phyloP scores from a whole-genome alignment of 306 rosid species.

The Fagus crenata region DNA sequence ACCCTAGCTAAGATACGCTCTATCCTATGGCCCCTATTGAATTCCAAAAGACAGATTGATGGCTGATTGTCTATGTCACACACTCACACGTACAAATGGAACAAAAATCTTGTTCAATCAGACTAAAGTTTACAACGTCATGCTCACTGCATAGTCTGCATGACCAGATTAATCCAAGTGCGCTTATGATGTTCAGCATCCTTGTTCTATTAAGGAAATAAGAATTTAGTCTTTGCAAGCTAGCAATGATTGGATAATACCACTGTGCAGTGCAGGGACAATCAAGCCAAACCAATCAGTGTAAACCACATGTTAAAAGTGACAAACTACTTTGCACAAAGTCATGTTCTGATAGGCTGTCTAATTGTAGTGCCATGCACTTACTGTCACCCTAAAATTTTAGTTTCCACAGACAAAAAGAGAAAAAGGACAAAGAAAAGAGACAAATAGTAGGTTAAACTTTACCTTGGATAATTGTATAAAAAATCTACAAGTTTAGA shows the following conservation, averaged over 20 bases:
- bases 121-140: constrained; percentile 6
- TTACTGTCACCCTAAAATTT: constrained; percentile 23
- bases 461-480: constrained; percentile 21
- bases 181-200: background rate
- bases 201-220: background rate
- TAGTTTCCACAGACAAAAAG: constrained; percentile 20
- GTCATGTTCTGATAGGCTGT: constrained; percentile 29
- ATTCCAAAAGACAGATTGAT: too few species aligned
- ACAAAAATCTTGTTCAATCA: constrained; percentile 8
- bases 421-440: constrained; percentile 13
- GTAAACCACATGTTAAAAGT: too few species aligned
- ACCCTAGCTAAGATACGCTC: too few species aligned
- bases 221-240: too few species aligned
- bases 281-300: too few species aligned
- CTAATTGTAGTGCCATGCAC: constrained; percentile 24
- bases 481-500: background rate
- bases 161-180: constrained; percentile 15
- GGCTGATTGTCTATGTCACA: background rate
- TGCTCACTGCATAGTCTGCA: constrained; percentile 10
- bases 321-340: constrained; percentile 19
- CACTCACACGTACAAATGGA: constrained; percentile 4
- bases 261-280: too few species aligned
- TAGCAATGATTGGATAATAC: too few species aligned
- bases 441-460: constrained; percentile 36
- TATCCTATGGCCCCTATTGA: too few species aligned